Percentiles rank a stretch among this genome's conserved stretches.
These are phyloP conservation scores for Pseudonitzschia multiseries DNA, from an alignment of 108 stramenopile genomes.

Conservation along the genomic window DNA sequence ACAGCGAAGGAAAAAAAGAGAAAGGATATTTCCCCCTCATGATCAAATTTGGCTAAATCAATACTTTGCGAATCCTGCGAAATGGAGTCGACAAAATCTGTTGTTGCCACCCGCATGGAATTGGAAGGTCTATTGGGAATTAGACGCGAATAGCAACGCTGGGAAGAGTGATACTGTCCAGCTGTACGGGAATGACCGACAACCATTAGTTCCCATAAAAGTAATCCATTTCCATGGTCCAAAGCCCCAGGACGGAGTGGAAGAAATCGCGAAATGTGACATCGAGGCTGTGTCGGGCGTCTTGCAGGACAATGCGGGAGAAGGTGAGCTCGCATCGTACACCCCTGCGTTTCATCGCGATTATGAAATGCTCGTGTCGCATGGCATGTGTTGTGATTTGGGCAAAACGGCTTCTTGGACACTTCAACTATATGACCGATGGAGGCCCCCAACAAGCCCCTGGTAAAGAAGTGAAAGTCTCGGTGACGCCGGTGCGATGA, in stretches of 20 bases:
- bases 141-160: not conserved
- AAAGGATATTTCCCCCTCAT: not conserved
- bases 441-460: not conserved
- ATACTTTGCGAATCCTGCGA: not conserved
- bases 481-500: no score
- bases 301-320: not conserved
- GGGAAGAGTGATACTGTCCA: not conserved
- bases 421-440: slow-evolving; percentile 3
- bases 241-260: not conserved
- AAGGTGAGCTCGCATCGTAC: not conserved
- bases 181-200: not conserved
- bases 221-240: slow-evolving; percentile 9
- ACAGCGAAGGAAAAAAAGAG: no score
- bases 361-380: not conserved
- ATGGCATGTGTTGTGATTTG: slow-evolving; percentile 3
- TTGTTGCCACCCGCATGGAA: slow-evolving; percentile 7
- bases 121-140: slow-evolving; percentile 9
- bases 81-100: not conserved
- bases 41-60: slow-evolving; percentile 1
- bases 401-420: not conserved
- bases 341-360: not conserved
- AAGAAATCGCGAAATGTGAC: slow-evolving; percentile 1
- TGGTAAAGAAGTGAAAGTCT: no score
- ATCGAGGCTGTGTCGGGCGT: not conserved
- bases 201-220: not conserved